Base-by-base conservation (phyloP, 345 rosid genomes). In the Corymbia maculata region DNA sequence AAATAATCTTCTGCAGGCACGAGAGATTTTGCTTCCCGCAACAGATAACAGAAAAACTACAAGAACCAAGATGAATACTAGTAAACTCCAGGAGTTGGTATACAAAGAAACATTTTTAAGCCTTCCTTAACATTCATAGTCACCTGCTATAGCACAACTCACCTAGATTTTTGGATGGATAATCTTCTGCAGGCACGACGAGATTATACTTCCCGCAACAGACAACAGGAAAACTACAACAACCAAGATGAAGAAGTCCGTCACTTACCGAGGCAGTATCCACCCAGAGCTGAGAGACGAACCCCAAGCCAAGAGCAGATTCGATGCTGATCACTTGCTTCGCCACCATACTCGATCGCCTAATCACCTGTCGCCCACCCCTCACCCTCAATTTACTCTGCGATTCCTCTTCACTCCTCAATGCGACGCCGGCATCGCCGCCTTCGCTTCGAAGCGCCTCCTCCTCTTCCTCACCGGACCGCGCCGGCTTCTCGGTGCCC, bases 221-320 rank as follows among this genome's bases (percentile, higher is more conserved):
- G 30, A 30, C 16, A 51, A 85, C 44, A 51, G 86, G 12, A 24
- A 13, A 87, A 55, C 32, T 24, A 75, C 52, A 22, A 36, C 36
- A 10, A 36, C 28, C 61, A 45, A 51, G 28, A 45, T 4, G 50
- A 70, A 52, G 59, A 66, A 50, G 28, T 19, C 30, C 87, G 70
- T 52, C 53, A 93, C 98, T 92, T 87, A 95, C 97, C 87, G 94
- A 92, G 88, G 70, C 14, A 61, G 95, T 91, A 87, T 97, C 96
- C 88, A 96, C 98, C 98, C 98, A 97, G 28, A 96, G 92, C 89
- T 96, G 99, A 79, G 99, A 94, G 19, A 96, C 92, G 52, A 93
- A 96, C 44, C 99, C 99, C 93, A 96, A 91, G 91, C 93, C 90
- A 61, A 91, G 94, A 88, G 99, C 99, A 79, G 99, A 94, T 11